phyloP scores from a whole-genome alignment of 176 grass and related monocot genomes.

The Rhipidocladum racemiflorum region DNA sequence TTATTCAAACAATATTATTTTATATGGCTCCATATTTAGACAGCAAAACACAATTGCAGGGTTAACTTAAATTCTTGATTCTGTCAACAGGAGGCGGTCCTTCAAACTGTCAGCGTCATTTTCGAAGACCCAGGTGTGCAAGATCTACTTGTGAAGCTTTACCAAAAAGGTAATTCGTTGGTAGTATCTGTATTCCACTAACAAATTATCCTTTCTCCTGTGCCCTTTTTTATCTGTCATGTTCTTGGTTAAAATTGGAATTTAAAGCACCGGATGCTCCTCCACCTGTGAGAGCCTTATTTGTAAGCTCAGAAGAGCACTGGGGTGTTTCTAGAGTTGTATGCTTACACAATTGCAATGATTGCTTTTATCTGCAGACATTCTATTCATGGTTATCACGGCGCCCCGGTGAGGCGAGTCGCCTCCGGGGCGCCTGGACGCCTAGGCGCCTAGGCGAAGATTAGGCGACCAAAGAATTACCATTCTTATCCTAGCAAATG shows the following conservation, averaged over 20 bases:
- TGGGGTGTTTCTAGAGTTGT: not conserved
- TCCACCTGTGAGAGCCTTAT: not conserved
- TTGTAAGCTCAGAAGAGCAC: not conserved
- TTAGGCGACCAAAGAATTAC: no score
- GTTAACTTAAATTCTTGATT: conserved; percentile 28
- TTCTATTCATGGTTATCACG: no score
- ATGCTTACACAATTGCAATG: conserved; percentile 3
- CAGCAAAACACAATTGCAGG: not conserved
- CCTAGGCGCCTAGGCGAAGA: no score
- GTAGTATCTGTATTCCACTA: conserved; percentile 16
- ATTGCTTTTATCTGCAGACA: not conserved
- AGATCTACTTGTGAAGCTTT: conserved; percentile 82
- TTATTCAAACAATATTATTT: conserved; percentile 28
- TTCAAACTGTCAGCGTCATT: conserved; percentile 83
- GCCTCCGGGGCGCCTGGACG: no score
- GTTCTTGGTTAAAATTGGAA: conserved; percentile 17
- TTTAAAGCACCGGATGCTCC: not conserved
- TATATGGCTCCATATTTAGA: not conserved
- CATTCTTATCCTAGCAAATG: no score
- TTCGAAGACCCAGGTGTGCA: conserved; percentile 98
- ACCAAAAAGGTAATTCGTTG: conserved; percentile 79
- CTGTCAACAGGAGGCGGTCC: conserved; percentile 73
- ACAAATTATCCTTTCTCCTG: not conserved
- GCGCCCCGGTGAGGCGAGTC: no score
- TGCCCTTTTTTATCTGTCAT: not conserved